Evolutionary conservation across 2,329 filamentous ascomycete genomes (phyloP).

Genomic region (Helotiales sp.): DNA sequence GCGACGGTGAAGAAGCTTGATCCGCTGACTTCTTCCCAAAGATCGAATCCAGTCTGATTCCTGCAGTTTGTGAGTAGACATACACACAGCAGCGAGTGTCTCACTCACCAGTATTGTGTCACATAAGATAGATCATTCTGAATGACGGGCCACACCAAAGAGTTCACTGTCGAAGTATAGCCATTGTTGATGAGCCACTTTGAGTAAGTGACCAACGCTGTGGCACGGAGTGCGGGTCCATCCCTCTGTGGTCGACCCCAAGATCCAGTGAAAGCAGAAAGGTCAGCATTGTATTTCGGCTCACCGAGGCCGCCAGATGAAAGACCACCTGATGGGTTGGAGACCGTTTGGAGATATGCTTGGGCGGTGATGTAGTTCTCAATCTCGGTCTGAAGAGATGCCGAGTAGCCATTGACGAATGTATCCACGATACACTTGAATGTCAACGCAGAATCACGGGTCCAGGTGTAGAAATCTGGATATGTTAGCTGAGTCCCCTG

Average conservation of each 20-base stretch:
- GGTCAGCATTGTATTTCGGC: constrained; percentile 73
- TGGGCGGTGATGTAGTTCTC: constrained; percentile 72
- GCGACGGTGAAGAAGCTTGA: constrained; percentile 81
- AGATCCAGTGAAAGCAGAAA: constrained; percentile 63
- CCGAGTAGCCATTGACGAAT: constrained; percentile 60
- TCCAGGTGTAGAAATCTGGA: constrained; percentile 82
- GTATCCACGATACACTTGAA: constrained; percentile 72
- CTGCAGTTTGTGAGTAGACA: constrained; percentile 24
- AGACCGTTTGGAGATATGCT: constrained; percentile 59
- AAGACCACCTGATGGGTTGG: constrained; percentile 58
- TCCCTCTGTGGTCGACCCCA: constrained; percentile 85
- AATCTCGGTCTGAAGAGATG: constrained; percentile 56
- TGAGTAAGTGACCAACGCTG: constrained; percentile 72
- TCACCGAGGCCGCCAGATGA: constrained; percentile 65
- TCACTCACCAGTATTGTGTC: constrained; percentile 67
- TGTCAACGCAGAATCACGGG: constrained; percentile 72
- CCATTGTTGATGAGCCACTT: constrained; percentile 73
- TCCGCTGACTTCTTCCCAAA: constrained; percentile 82
- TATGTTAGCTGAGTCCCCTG: constrained; percentile 13
- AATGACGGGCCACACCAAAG: constrained; percentile 74
- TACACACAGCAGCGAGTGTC: neutral
- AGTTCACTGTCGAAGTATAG: constrained; percentile 47
- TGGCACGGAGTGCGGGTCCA: constrained; percentile 77
- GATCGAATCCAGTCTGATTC: constrained; percentile 67
- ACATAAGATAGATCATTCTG: constrained; percentile 78